Evolutionary conservation across 805 yeast species (phyloP), one percentile per base, ranked within the genome.

Genomic region (Candida palmyrensis): DNA sequence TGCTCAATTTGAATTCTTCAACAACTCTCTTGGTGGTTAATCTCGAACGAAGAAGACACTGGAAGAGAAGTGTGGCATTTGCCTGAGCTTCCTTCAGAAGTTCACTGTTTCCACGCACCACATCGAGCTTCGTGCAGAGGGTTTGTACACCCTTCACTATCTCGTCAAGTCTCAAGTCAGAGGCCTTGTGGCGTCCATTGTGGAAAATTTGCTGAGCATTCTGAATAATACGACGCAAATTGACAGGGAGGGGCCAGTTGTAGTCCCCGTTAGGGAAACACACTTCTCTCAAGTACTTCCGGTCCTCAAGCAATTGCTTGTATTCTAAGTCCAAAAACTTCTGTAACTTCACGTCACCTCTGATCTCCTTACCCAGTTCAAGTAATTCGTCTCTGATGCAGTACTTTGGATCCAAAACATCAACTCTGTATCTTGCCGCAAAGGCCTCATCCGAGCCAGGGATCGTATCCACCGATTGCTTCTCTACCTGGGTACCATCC

Each of bases 151-250:
- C 79, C 26, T 53, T 52, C 7, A 92, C 79, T 49, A 92, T 73
- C 45, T 92, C 96, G 23, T 77, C 77, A 39, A 94, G 76, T 9
- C 89, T 81, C 59, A 92, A 71, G 57, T 92, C 97, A 42, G 94
- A 82, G 3, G 96, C 94, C 56, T 80, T 85, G 24, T 84, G 75
- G 50, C 87, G 84, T 45, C 95, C 97, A 46, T 86, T 79, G 51
- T 84, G 92, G 81, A 92, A 92, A 39, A 92, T 88, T 57, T 90
- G 96, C 63, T 90, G 97, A 9, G 98, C 90, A 55, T 92, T 94
- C 61, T 92, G 97, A 42, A 92, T 73, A 42, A 94, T 82, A 73
- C 99, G 95, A 56, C 97, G 84, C 49, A 92, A 77, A 53, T 94
- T 92, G 17, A 92, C 97, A 19, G 99, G 99, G 45, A 94, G 70